Evolutionary conservation across 177 flowering plant genomes (phyloP), one percentile per base, ranked within the genome.

Genomic region (Vitis hybrid): DNA sequence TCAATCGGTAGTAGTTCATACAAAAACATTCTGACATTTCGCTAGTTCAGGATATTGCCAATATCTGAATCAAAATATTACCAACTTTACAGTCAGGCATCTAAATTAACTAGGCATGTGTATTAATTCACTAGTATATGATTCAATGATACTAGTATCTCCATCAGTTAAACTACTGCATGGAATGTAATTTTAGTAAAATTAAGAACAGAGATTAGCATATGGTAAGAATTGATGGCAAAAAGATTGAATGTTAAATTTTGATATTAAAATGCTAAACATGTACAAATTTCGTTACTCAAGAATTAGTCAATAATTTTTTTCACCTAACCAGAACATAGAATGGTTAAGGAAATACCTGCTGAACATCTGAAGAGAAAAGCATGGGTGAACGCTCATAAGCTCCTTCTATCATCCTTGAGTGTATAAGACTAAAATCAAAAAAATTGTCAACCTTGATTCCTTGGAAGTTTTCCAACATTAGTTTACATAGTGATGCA

Each of bases 381-480:
- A 82, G 94, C 67, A 15, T 60, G 38, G 95, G 92, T 60, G 87
- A 82, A 61, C 49, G 72, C 72, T 83, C 95, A 80, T 94, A 94
- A 53, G 79, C 77, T 68, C 90, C 91, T 28, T 86, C 87, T 78
- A 78, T 83, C 82, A 92, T 83, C 83, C 88, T 85, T 49, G 82
- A 79, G 75, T 86, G 67, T 69, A 94, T 84, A 49, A 76, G 56
- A 71, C 71, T 75, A 59, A 86, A 78, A 73, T 87, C 85, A 58
- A 89, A 67, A 69, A 91, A 44, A 31, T 65, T 77, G 11, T 79
- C 90, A 65, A 77, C 70, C 74, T 85, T 94, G 71, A 81, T 69
- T 55, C 89, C 97, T 70, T 81, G 79, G 66, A 94, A 90, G 78
- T 85, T 90, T 74, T 85, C 87, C 57, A 72, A 72, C 19, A 94